These are phyloP conservation scores for Saturnispora bothae DNA, from an alignment of 805 yeast genomes.

Conservation along the genomic window DNA sequence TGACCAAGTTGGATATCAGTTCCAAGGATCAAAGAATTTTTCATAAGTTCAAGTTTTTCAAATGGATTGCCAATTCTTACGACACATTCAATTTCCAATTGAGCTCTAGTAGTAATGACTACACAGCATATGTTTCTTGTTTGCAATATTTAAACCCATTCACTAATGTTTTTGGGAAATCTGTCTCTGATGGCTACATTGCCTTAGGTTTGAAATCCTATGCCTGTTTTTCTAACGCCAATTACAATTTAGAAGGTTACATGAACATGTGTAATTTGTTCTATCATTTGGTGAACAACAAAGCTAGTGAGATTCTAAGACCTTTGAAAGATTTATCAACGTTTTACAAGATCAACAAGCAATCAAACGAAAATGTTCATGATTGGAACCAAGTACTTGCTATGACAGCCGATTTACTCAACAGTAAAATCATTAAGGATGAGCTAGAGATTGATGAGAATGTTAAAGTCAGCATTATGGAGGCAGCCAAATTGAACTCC, in stretches of 20 bases:
- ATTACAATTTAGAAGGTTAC: conserved; percentile 19
- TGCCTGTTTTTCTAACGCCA: conserved; percentile 21
- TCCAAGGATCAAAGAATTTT: conserved; percentile 24
- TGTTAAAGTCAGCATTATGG: no score
- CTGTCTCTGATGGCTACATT: no score
- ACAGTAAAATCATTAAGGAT: no score
- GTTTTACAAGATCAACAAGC: no score
- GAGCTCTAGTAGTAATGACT: conserved; percentile 11
- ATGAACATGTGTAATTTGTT: conserved; percentile 24
- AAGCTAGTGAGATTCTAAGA: background rate
- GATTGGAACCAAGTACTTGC: no score
- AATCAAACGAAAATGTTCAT: no score
- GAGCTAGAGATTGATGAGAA: no score
- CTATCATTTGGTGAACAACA: conserved; percentile 18
- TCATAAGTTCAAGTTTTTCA: conserved; percentile 22
- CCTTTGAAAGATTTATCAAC: background rate
- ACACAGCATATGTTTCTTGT: conserved; percentile 19
- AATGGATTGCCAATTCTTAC: conserved; percentile 21
- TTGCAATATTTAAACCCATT: conserved; percentile 13
- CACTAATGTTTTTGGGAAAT: background rate
- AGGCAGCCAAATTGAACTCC: no score
- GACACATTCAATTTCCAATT: conserved; percentile 15
- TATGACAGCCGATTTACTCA: no score
- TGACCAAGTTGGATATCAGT: conserved; percentile 12
- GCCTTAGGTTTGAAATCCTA: conserved; percentile 21